These are phyloP conservation scores for Acer saccharum DNA, from an alignment of 345 rosid genomes.

Conservation along the genomic window DNA sequence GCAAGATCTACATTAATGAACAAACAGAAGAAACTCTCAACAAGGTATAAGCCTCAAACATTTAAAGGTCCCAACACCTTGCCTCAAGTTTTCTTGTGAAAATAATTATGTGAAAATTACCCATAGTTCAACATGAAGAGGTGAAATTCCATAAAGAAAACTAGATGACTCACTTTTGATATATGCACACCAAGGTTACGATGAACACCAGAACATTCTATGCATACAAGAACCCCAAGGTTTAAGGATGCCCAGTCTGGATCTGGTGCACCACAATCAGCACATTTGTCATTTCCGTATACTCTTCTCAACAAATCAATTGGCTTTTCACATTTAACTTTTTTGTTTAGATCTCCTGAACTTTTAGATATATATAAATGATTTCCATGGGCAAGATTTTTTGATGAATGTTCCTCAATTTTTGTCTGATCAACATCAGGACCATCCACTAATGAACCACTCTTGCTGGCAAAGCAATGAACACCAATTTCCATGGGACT, in stretches of 20 bases:
- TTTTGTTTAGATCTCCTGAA: conserved; percentile 42
- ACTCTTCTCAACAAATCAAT: conserved; percentile 62
- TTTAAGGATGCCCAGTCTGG: conserved; percentile 91
- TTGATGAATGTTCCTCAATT: conserved; percentile 38
- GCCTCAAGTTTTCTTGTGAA: conserved; percentile 1
- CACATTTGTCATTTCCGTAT: conserved; percentile 70
- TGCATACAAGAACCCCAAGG: conserved; percentile 76
- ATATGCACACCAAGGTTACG: conserved; percentile 86
- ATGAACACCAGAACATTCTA: conserved; percentile 80
- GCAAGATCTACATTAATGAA: conserved; percentile 12
- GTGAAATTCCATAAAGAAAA: background rate
- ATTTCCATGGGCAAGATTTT: conserved; percentile 37
- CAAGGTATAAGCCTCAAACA: background rate
- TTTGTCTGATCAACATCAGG: conserved; percentile 45
- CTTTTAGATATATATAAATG: conserved; percentile 45
- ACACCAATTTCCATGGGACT: conserved; percentile 41
- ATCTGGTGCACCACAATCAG: conserved; percentile 77
- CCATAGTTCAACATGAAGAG: background rate
- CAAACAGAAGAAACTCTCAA: background rate
- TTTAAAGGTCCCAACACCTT: background rate
- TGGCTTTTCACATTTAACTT: conserved; percentile 53
- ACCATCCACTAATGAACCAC: conserved; percentile 45
- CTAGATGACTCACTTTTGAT: conserved; percentile 56
- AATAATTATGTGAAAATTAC: background rate
- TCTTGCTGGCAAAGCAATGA: conserved; percentile 46